phyloP scores from a whole-genome alignment of 805 yeast genomes.

The Nakazawaea anatomiae region DNA sequence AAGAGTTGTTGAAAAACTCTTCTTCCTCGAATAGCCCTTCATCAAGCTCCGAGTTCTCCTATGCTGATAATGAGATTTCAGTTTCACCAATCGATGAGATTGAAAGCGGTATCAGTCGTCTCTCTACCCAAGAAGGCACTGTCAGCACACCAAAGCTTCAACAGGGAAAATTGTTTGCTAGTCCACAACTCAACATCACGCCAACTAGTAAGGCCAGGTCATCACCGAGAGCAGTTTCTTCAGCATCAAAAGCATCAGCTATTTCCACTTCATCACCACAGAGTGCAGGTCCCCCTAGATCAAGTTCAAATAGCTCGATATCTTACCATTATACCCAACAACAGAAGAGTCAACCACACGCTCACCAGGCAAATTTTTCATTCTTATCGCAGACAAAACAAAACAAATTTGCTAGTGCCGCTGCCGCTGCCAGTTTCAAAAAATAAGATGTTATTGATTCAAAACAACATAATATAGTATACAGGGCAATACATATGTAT shows the following conservation, averaged over 20 bases:
- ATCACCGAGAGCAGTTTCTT: background rate
- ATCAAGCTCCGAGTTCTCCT: background rate
- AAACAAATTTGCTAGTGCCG: constrained; percentile 15
- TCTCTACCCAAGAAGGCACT: background rate
- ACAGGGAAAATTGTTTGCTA: background rate
- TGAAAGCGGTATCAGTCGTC: background rate
- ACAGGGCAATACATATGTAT: too few species aligned
- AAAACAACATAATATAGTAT: too few species aligned
- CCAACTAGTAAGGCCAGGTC: background rate
- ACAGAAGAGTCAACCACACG: constrained; percentile 8
- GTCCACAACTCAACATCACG: background rate
- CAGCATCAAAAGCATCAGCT: background rate
- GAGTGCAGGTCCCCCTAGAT: background rate
- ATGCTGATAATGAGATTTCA: constrained; percentile 1
- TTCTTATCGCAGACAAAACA: constrained; percentile 11
- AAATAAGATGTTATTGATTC: background rate
- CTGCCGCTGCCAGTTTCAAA: constrained; percentile 15
- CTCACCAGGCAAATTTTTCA: constrained; percentile 8
- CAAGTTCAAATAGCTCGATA: constrained; percentile 4
- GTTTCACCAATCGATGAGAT: constrained; percentile 1
- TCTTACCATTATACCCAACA: constrained; percentile 9
- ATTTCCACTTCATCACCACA: background rate
- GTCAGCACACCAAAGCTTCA: background rate
- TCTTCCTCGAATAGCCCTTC: background rate
- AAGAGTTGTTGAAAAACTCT: constrained; percentile 38